phyloP scores from a whole-genome alignment of 768 basidiomycete genomes.

The Trametopsis cervina region DNA sequence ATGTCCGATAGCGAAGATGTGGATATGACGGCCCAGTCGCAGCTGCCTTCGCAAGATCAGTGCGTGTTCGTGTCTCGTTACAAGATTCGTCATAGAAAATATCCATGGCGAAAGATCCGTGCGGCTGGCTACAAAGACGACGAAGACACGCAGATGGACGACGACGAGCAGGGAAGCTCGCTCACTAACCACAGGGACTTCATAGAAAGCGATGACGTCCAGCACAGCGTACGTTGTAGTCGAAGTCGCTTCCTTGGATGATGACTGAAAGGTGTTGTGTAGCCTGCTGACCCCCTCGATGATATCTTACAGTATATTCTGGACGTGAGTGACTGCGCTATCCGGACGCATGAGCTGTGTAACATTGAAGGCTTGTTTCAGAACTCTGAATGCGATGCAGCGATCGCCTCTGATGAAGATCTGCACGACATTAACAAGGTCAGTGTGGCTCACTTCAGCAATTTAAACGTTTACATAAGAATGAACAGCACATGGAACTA shows the following conservation, averaged over 20 bases:
- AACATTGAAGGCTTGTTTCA: too few species aligned
- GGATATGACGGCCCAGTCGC: neutral
- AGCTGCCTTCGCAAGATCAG: slow-evolving; percentile 7
- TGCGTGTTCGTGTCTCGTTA: slow-evolving; percentile 12
- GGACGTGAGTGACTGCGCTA: neutral
- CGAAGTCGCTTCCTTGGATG: slow-evolving; percentile 1
- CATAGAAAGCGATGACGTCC: neutral
- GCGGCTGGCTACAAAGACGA: neutral
- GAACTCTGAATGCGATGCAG: slow-evolving; percentile 12
- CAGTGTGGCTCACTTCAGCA: too few species aligned
- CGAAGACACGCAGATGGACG: too few species aligned
- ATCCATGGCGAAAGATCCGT: slow-evolving; percentile 1
- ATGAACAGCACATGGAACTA: too few species aligned
- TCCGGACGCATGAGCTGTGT: neutral
- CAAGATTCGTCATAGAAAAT: slow-evolving; percentile 1
- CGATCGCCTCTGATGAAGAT: slow-evolving; percentile 15
- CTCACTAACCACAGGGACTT: neutral
- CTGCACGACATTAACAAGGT: slow-evolving; percentile 9
- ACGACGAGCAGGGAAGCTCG: neutral
- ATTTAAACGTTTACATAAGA: too few species aligned
- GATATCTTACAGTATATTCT: slow-evolving; percentile 20
- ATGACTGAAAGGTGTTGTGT: too few species aligned
- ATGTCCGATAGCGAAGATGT: neutral
- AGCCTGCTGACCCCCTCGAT: too few species aligned
- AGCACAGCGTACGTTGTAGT: neutral